Evolutionary conservation across 2,329 filamentous ascomycete species (phyloP).

Genomic region (Microascus cirrosus): DNA sequence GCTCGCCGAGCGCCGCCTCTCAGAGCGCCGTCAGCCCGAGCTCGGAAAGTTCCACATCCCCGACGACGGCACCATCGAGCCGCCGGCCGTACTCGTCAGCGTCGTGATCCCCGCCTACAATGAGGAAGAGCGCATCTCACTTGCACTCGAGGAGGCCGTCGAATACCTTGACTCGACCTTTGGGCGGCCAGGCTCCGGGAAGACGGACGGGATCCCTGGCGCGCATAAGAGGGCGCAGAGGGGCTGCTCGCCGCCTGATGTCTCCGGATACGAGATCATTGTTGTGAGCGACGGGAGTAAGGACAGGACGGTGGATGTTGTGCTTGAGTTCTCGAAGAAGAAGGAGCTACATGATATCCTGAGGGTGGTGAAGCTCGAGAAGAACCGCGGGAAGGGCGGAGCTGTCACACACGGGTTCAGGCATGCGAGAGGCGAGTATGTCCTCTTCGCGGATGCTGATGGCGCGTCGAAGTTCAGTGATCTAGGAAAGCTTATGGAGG

Average conservation of each 20-base stretch:
- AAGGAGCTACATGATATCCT: slow-evolving; percentile 68
- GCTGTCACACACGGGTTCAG: slow-evolving; percentile 91
- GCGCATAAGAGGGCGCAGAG: background rate
- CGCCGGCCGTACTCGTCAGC: slow-evolving; percentile 74
- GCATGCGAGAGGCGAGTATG: slow-evolving; percentile 79
- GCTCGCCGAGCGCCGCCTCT: slow-evolving; percentile 44
- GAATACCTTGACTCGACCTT: slow-evolving; percentile 72
- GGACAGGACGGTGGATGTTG: slow-evolving; percentile 71
- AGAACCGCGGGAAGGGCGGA: slow-evolving; percentile 89
- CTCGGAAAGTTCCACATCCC: slow-evolving; percentile 28
- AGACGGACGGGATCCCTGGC: background rate
- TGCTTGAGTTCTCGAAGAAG: slow-evolving; percentile 66
- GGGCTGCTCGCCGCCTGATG: background rate
- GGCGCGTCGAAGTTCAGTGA: slow-evolving; percentile 82
- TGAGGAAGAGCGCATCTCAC: slow-evolving; percentile 70
- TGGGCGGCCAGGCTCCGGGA: slow-evolving; percentile 32
- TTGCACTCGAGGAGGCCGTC: slow-evolving; percentile 85
- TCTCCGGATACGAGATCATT: slow-evolving; percentile 78
- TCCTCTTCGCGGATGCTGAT: slow-evolving; percentile 91
- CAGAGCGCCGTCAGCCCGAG: slow-evolving; percentile 9
- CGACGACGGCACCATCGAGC: slow-evolving; percentile 52
- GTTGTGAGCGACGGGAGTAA: slow-evolving; percentile 83
- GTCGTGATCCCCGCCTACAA: slow-evolving; percentile 95
- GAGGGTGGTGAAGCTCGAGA: slow-evolving; percentile 64
- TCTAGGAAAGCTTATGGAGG: slow-evolving; percentile 67